Percentiles rank a stretch among this genome's conserved stretches.
Evolutionary conservation across 1,284 basidiomycete genomes (phyloP).

Genomic region (Meira miltonrushii): DNA sequence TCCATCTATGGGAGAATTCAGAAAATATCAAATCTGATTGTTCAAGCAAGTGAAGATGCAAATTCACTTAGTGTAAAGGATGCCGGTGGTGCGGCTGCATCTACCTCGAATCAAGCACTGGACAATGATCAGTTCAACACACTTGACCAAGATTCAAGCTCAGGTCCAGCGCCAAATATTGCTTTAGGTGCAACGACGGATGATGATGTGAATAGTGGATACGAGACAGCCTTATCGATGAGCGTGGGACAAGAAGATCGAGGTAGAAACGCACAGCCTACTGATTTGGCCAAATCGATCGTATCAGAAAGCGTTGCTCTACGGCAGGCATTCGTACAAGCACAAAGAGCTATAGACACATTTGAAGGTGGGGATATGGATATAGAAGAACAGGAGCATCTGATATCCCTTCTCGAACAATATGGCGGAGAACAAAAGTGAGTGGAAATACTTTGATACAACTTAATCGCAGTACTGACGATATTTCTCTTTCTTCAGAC

Average conservation of each 20-base stretch:
- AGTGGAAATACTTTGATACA: background rate
- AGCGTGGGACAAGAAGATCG: background rate
- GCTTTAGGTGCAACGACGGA: conserved; percentile 6
- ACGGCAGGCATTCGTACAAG: background rate
- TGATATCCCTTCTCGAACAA: background rate
- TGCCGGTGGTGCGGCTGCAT: too few relatives aligned
- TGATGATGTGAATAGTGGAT: conserved; percentile 6
- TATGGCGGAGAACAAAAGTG: conserved; percentile 4
- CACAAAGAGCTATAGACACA: background rate
- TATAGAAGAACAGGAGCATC: conserved; percentile 4
- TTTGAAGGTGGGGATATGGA: conserved; percentile 8
- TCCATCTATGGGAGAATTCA: background rate
- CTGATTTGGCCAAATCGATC: background rate
- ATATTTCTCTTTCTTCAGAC: background rate
- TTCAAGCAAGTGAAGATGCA: background rate
- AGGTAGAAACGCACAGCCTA: background rate
- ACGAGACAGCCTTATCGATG: background rate
- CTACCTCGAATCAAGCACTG: background rate
- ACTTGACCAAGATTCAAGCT: background rate
- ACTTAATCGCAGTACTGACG: background rate
- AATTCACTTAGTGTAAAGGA: background rate
- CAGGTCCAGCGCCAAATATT: conserved; percentile 1
- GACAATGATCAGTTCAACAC: background rate
- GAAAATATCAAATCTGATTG: background rate
- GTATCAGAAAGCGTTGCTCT: background rate